These are phyloP conservation scores for Huntiella savannae DNA, from an alignment of 2,329 filamentous ascomycete genomes.

Conservation along the genomic window DNA sequence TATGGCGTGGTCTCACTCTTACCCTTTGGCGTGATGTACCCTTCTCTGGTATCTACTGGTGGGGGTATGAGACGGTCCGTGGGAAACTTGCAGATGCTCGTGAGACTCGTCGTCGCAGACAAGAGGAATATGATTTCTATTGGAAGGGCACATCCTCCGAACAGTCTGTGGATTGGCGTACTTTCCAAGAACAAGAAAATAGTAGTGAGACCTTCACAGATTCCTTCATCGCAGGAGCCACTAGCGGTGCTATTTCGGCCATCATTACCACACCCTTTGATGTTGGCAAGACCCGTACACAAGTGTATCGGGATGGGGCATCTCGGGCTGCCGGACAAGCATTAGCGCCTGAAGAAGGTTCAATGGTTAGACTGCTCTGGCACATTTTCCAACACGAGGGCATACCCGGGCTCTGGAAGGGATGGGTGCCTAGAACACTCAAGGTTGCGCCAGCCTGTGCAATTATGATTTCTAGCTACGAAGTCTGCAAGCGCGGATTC, in stretches of 20 bases:
- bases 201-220: conserved; percentile 65
- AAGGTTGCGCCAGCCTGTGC: conserved; percentile 94
- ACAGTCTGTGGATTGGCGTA: conserved; percentile 19
- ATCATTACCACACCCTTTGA: conserved; percentile 89
- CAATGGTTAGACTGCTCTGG: conserved; percentile 67
- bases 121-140: background rate
- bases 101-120: conserved; percentile 1
- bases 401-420: conserved; percentile 60
- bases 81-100: conserved; percentile 45
- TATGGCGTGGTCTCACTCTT: conserved; percentile 80
- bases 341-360: conserved; percentile 50
- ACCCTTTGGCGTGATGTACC: conserved; percentile 95
- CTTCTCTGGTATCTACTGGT: conserved; percentile 96
- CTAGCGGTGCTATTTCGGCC: conserved; percentile 68
- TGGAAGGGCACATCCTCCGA: background rate
- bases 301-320: conserved; percentile 49
- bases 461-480: conserved; percentile 98
- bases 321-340: conserved; percentile 17
- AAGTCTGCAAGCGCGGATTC: conserved; percentile 82
- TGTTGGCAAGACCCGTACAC: conserved; percentile 88
- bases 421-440: conserved; percentile 77
- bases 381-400: conserved; percentile 86
- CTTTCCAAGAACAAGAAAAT: conserved; percentile 46
- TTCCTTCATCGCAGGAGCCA: conserved; percentile 71
- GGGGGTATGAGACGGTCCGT: conserved; percentile 79